Conservation (phyloP, 257 asterid species). For the Solanum appendiculatum region DNA sequence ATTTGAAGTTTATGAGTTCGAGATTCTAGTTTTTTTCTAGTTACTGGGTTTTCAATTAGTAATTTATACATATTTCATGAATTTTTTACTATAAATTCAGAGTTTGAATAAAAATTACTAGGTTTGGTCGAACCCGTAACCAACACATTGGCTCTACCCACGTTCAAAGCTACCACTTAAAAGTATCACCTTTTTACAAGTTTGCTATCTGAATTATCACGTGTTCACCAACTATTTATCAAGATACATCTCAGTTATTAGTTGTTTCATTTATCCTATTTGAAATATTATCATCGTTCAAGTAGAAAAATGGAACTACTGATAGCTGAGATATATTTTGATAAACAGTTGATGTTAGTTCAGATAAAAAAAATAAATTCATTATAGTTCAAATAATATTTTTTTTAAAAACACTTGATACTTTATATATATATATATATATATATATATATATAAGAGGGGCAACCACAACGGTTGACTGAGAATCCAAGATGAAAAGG, state of each 20-base stretch:
- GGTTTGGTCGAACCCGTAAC: not conserved
- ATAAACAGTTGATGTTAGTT: not conserved
- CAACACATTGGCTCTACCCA: not conserved
- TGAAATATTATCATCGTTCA: not conserved
- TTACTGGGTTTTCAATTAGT: too few relatives aligned
- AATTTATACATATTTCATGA: too few relatives aligned
- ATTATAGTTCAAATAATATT: too few relatives aligned
- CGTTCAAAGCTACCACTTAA: not conserved
- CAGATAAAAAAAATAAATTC: not conserved
- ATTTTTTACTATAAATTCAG: too few relatives aligned
- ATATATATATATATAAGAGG: not conserved
- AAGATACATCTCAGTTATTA: not conserved
- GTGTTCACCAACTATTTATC: not conserved
- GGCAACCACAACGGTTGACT: not conserved
- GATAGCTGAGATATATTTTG: too few relatives aligned
- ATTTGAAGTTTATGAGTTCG: too few relatives aligned
- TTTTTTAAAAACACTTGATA: rapidly evolving
- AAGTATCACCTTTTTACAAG: not conserved
- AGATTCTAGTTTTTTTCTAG: not conserved
- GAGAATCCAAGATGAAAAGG: not conserved
- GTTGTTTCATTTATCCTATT: not conserved
- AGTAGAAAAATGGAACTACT: not conserved
- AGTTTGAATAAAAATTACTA: not conserved
- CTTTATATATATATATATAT: too few relatives aligned
- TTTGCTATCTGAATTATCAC: not conserved